Base-by-base conservation (phyloP, 1,284 basidiomycete species). In the Rhodotorula sp. region DNA sequence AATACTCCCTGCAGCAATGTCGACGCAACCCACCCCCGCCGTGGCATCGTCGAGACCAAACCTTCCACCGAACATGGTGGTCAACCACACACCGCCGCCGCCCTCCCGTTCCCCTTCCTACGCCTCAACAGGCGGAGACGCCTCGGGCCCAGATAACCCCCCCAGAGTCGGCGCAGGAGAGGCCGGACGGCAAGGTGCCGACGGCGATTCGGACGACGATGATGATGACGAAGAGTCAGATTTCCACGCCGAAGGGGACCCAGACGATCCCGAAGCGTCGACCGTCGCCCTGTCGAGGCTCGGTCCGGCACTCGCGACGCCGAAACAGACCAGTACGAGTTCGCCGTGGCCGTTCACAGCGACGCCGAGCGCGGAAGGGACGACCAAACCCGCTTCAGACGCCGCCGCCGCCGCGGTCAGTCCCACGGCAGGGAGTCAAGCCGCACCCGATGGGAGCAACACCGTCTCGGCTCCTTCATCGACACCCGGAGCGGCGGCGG, bases 101-200 rank as follows among this genome's bases (percentile, higher is more conserved):
- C 39, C 39, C 16, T 78, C 74, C n/a, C 78, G 73, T 46, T 76
- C 77, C 46, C 79, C 79, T 5, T 81, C 80, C n/a, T 72, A 47
- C 52, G 80, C 75, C 3, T 77, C 76, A 31, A 79, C 78, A 56
- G 80, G 79, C 58, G 79, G 78, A 21, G 80, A 71, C 15, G 75
- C 71, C 31, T 73, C 80, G 5, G 71, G 71, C 29, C 29, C 54
- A n/a, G 54, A 54, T 47, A 79, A 74, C 4, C 76, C 76, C 4
- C 76, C 76, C 39, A 79, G 76, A 54, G 79, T 79, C 58, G 78
- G 78, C n/a, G 80, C 69, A 8, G 77, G 70, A 31, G 72, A 79
- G 8, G 21, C 66, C 20, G 75, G 74, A 43, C 39, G 39, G 39
- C 8, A 12, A 43, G 12, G 10, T 58, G 8, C 43, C 1, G 71